phyloP scores from a whole-genome alignment of 148 eudicot species.

The Rhododendron simsii region DNA sequence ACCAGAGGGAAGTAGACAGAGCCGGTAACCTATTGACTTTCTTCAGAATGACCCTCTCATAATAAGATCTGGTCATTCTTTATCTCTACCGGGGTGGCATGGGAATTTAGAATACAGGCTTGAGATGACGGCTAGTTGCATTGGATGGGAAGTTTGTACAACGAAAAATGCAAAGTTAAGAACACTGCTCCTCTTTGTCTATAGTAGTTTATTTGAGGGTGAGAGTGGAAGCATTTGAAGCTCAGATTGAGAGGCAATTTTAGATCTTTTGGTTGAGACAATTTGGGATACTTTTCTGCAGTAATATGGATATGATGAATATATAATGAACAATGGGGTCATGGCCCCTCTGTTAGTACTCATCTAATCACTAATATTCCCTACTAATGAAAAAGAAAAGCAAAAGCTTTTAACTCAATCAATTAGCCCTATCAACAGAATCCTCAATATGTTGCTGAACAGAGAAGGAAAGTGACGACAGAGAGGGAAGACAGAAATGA shows the following conservation, averaged over 20 bases:
- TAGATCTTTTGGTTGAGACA: not conserved
- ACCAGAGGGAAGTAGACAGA: not conserved
- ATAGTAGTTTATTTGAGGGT: not conserved
- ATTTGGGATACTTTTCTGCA: constrained; percentile 5
- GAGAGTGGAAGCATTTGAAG: not conserved
- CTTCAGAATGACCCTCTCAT: not conserved
- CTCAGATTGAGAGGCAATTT: not conserved
- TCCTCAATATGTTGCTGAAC: not conserved
- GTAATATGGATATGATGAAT: not conserved
- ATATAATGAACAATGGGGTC: not conserved
- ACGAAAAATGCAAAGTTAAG: not conserved
- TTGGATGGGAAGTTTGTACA: not conserved
- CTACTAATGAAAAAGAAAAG: not conserved
- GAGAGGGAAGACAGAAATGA: not conserved
- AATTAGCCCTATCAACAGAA: not conserved
- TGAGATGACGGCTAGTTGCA: not conserved
- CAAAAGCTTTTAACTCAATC: not conserved
- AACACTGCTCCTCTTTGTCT: not conserved
- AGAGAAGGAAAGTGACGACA: not conserved
- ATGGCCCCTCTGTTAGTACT: not conserved
- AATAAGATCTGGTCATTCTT: not conserved
- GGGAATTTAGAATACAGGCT: not conserved
- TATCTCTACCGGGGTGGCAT: not conserved
- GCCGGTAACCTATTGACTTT: not conserved
- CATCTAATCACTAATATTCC: not conserved